Evolutionary conservation across 257 asterid species (phyloP), one percentile per base, ranked within the genome.

Genomic region (Nicotiana obtusifolia): DNA sequence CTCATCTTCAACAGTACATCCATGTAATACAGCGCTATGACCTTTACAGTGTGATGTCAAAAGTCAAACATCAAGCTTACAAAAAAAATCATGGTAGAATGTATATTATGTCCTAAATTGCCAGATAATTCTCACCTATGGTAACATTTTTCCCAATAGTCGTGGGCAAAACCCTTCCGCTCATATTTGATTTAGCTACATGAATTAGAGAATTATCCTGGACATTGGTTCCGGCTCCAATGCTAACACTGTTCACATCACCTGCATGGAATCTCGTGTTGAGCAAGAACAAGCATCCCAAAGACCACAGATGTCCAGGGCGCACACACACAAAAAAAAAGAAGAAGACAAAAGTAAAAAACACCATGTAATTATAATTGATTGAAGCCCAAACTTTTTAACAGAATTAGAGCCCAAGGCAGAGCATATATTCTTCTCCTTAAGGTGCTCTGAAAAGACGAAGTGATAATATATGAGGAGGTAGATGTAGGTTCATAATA

Each of bases 121-220:
- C 41, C 24, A 49, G 20, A 79, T 52, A 71, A 77, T 33, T 87
- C 97, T 89, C 75, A 95, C 99, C 99, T 35, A 95, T 91, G 60
- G 99, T 95, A 66, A 95, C 99, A 77, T 94, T 93, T 90, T 93
- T 82, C 10, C 99, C 98, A 67, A 95, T 86, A 62, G 82, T 81
- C 71, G 92, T 94, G 75, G 99, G 97, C 90, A 91, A 87, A 83
- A 94, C 98, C 89, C 91, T 91, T 83, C 98, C 99, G 75, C 88
- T 86, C 44, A 95, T 87, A 91, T 95, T 94, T 22, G 98, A 95
- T 85, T 92, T 95, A 81, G 98, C 98, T 22, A 95, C 99, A 83
- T 95, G 99, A 76, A 94, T 93, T 79, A 94, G 97, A 80, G 99
- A 91, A 81, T 94, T 92, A 85, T 95, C 98, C 84, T 95, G 98